Evolutionary conservation across 805 yeast genomes (phyloP), one percentile per base, ranked within the genome.

Genomic region (Metschnikowia baotianmanensis): DNA sequence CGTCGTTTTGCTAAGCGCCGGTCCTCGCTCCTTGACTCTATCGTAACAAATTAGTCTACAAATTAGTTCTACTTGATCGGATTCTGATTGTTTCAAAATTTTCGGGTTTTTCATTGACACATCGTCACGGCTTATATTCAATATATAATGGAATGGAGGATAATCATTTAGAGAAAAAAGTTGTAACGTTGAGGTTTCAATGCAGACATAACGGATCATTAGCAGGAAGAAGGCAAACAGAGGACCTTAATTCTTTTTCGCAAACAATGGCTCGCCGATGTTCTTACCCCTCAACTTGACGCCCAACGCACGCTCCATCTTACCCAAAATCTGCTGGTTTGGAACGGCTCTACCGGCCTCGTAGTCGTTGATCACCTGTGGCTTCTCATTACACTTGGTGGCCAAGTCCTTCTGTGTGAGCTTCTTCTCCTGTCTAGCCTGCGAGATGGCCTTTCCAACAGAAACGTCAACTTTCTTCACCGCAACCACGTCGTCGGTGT

Each of bases 311-410:
- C 96, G 80, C 72, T 93, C 98, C 64, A 93, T 69, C 72, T 93
- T 93, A 40, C 84, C 90, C 57, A 93, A 76, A 38, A 93, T 67
- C 69, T 90, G 98, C 73, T 93, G 99, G 72, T 87, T 90, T 43
- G 99, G 99, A 52, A 85, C 80, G 32, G 96, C 99, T 62, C 95
- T 82, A 45, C 96, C 97, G 42, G 95, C 86, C 72, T 93, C 99
- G 67, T 93, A 93, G 61, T 93, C 99, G 67, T 88, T 90, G 59
- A 93, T 82, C 46, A 93, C 85, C 53, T 83, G 88, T 47, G 97
- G 96, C 74, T 93, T 93, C 71, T 93, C 99, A 63, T 90, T 91
- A 59, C 91, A 78, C 64, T 84, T 86, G 42, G 96, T 88, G 56
- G 99, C 99, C 57, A 93, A 77, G 56, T 93, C 99, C 76, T 93